Conservation (phyloP, 345 rosid genomes). For the Acer negundo region DNA sequence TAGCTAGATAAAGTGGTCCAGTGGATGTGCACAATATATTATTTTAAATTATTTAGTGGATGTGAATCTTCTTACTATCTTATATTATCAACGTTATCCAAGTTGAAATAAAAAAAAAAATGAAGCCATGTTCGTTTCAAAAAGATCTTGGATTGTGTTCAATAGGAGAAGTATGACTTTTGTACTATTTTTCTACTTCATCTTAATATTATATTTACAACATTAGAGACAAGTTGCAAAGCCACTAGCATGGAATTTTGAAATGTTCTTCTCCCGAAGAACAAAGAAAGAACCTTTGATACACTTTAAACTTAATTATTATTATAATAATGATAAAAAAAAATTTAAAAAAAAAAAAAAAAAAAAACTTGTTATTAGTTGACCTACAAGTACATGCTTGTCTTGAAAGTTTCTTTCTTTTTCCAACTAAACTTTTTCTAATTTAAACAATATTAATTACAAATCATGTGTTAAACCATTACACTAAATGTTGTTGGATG, state of each 20-base stretch:
- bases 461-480: neutral
- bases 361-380: neutral
- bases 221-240: neutral
- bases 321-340: neutral
- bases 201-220: neutral
- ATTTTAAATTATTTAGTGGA: too few relatives aligned
- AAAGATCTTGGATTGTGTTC: too few relatives aligned
- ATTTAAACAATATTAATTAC: constrained; percentile 2
- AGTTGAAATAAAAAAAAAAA: neutral
- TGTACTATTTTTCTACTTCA: neutral
- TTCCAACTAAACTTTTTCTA: neutral
- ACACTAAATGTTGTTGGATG: neutral
- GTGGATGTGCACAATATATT: too few relatives aligned
- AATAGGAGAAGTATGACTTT: neutral
- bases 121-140: too few relatives aligned
- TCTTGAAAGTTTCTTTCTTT: neutral
- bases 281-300: too few relatives aligned
- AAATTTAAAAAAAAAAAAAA: too few relatives aligned
- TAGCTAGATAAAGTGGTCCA: too few relatives aligned
- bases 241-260: neutral
- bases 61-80: too few relatives aligned
- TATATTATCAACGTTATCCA: neutral
- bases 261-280: neutral
- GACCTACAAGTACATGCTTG: neutral
- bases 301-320: too few relatives aligned